Evolutionary conservation across 2,329 filamentous ascomycete genomes (phyloP), one percentile per base, ranked within the genome.

Genomic region (Alternaria triticina): DNA sequence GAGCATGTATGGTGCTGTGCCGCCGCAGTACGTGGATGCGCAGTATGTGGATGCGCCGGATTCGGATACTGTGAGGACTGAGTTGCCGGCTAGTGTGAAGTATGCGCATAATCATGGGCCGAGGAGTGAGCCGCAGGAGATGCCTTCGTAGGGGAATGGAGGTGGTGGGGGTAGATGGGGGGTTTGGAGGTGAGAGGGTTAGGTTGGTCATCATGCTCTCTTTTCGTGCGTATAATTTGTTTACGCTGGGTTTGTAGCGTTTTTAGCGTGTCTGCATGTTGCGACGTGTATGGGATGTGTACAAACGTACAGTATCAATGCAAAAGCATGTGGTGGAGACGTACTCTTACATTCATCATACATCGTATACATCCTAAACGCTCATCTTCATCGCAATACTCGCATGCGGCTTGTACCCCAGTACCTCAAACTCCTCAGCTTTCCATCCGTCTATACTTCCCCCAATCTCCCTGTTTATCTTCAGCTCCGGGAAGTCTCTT

Each of bases 331-430:
- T 22, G 13, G 4, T 23, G 28, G 1, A 17, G 22, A 23, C 11
- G 4, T 51, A 3, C 13, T 22, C 27, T 5, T 22, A 40, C 23
- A 11, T 52, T 54, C 27, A 54, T 47, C 50, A 25, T 3, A 43
- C 8, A 10, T 59, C 23, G 30, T 23, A 6, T 28, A 15, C 15
- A 28, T 27, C 7, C 44, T 49, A 94, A 62, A 98, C 95, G 76
- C 93, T 96, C 96, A 99, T 99, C 84, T 98, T 97, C 96, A 99
- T 99, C 47, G 92, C 87, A 82, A 99, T 97, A 6, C 87, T 87
- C 83, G 94, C 95, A 80, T 97, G 93, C 60, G 96, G 95, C 54
- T 94, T 88, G 79, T 99, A 99, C 1, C 91, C 94, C 74, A 92
- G 86, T 6, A 99, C 87, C 62, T 91, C 89, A 78, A 99, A 95